These are phyloP conservation scores for Aegilops longissima DNA, from an alignment of 176 grass and related monocot species.

Conservation along the genomic window DNA sequence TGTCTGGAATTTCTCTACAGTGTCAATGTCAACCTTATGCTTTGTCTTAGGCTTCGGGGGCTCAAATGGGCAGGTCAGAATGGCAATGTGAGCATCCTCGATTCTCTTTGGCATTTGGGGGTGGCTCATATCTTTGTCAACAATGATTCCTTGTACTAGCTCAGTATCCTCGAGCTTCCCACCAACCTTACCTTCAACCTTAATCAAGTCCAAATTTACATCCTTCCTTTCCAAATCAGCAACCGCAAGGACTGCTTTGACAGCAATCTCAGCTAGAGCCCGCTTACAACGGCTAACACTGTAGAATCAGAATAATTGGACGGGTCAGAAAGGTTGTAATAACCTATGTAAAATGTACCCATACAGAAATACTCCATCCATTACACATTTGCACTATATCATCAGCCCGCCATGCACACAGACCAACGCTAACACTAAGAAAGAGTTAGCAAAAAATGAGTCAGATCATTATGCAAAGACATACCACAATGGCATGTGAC, in stretches of 20 bases:
- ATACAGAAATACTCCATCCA: neutral
- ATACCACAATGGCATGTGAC: neutral
- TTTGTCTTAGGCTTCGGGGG: slow-evolving; percentile 98
- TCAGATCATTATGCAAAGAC: neutral
- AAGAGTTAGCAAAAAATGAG: neutral
- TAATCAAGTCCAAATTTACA: slow-evolving; percentile 95
- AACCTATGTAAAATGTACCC: neutral
- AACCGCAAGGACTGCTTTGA: slow-evolving; percentile 95
- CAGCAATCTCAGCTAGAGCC: slow-evolving; percentile 70
- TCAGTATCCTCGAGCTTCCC: slow-evolving; percentile 97
- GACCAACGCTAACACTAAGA: neutral
- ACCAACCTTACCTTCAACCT: slow-evolving; percentile 95
- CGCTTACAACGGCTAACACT: slow-evolving; percentile 90
- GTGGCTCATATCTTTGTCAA: slow-evolving; percentile 99
- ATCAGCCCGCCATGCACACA: neutral
- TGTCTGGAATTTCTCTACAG: slow-evolving; percentile 89
- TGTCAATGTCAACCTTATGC: slow-evolving; percentile 99
- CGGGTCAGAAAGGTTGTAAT: neutral
- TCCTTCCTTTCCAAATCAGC: slow-evolving; percentile 98
- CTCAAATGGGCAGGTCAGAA: slow-evolving; percentile 96
- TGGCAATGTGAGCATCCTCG: slow-evolving; percentile 91
- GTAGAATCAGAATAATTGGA: slow-evolving; percentile 22
- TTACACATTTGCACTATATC: neutral
- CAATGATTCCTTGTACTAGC: slow-evolving; percentile 82
- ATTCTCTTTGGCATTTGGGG: slow-evolving; percentile 99